Evolutionary conservation across 2,329 filamentous ascomycete genomes (phyloP).

Genomic region (Trichoderma afroharzianum): DNA sequence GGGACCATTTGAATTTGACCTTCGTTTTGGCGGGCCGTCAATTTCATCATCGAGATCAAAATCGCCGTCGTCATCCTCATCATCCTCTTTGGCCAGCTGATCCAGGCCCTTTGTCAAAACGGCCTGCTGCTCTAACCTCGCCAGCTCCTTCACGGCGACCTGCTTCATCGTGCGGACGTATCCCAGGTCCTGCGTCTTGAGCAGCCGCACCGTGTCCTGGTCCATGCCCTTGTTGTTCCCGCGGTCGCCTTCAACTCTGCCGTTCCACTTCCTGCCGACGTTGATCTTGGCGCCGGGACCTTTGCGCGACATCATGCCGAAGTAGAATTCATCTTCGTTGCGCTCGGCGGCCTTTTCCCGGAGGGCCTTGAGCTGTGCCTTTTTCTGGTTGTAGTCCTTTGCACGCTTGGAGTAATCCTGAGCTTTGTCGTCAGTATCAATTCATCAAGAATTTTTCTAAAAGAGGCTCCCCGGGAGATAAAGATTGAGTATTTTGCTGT

Average conservation of each 20-base stretch:
- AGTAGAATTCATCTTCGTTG: slow-evolving; percentile 72
- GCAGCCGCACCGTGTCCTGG: slow-evolving; percentile 55
- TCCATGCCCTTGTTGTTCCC: slow-evolving; percentile 56
- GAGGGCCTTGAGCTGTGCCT: slow-evolving; percentile 56
- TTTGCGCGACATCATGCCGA: slow-evolving; percentile 62
- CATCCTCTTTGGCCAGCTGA: slow-evolving; percentile 32
- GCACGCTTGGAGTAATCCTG: slow-evolving; percentile 64
- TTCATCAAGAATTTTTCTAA: background rate
- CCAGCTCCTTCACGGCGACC: slow-evolving; percentile 55
- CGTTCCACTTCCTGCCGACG: slow-evolving; percentile 50
- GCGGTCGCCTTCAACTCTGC: slow-evolving; percentile 55
- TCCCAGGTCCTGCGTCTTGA: slow-evolving; percentile 67
- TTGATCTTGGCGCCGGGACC: slow-evolving; percentile 50
- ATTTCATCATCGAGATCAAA: slow-evolving; percentile 34
- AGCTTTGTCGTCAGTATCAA: background rate
- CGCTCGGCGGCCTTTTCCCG: slow-evolving; percentile 60
- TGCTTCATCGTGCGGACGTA: slow-evolving; percentile 63
- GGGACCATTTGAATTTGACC: slow-evolving; percentile 29
- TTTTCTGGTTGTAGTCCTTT: slow-evolving; percentile 64
- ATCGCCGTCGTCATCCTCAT: slow-evolving; percentile 30
- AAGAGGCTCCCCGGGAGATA: background rate
- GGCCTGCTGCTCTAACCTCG: slow-evolving; percentile 50
- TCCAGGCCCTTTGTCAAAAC: slow-evolving; percentile 42
- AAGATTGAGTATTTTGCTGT: background rate
- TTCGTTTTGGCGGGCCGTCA: slow-evolving; percentile 28